Base-by-base conservation (phyloP, 2,329 filamentous ascomycete species). In the Aureobasidium mangrovei region DNA sequence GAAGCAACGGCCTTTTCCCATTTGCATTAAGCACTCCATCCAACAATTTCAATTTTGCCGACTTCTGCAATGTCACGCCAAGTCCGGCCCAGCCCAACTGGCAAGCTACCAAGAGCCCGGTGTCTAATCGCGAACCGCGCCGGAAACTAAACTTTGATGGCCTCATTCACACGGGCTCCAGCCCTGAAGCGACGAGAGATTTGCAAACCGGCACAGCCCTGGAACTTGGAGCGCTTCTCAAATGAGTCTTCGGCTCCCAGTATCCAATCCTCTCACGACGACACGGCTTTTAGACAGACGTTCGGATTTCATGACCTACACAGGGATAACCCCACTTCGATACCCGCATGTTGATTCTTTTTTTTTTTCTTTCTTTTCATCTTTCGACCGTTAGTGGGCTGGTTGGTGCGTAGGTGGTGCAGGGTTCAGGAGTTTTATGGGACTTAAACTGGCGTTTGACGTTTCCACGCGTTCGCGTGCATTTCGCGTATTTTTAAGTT, bases 21-120 rank as follows among this genome's bases (percentile, higher is more conserved):
- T 78, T 83, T 54, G 72, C 70, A 63, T 82, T 86, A 49, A 83
- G 81, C 59, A 97, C 91, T 0, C 91, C 91, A 0, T 85, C 85
- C 12, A 86, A 91, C 65, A 81, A 77, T 45, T 94, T 97, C 70
- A 94, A 97, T 73, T 95, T 97, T 72, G 83, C 90, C 51, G 93
- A 98, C 67, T 98, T 95, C 71, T 85, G 97, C 67, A 96, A 97
- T 71, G 91, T 97, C 68, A 95, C 93, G 5, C 93, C 93, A 0
- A 95, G 89, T 65, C 93, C 93, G 24, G 93, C 89, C 28, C 93
- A 96, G 72, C 88, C 83, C 61, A 80, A 84, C 7, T 96, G 90
- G 87, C 73, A 72, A 32, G 72, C 74, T 6, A 66, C 67, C 18
- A 88, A 86, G 68, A 95, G 90, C 0, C 90, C 89, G 8, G 71